A percentile compares a stretch with the other conserved stretches of the same genome.
These are phyloP conservation scores for Pulveroboletus sp. DNA, from an alignment of 768 basidiomycete genomes.

Conservation along the genomic window DNA sequence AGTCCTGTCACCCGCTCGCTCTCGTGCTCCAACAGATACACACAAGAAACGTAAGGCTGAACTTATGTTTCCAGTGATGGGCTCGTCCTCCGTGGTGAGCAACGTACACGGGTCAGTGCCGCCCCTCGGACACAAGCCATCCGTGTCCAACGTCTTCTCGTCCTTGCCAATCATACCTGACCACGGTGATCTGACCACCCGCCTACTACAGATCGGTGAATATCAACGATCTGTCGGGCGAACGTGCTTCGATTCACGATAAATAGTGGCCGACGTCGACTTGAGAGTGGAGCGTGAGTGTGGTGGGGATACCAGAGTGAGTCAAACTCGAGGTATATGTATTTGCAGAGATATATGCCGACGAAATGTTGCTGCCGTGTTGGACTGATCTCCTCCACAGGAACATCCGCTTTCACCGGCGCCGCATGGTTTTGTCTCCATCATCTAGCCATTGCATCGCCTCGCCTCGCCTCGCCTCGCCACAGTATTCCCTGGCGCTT, in stretches of 20 bases:
- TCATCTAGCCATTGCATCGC: too few relatives aligned
- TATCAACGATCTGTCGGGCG: conserved; percentile 50
- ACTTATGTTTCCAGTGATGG: conserved; percentile 73
- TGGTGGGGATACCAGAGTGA: conserved; percentile 15
- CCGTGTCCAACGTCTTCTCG: conserved; percentile 35
- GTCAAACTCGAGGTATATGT: too few relatives aligned
- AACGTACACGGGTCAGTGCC: conserved; percentile 65
- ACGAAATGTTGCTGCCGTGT: too few relatives aligned
- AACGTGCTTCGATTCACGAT: conserved; percentile 71
- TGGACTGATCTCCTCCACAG: too few relatives aligned
- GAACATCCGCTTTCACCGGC: too few relatives aligned
- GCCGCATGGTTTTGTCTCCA: too few relatives aligned
- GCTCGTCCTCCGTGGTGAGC: conserved; percentile 48
- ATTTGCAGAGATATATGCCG: too few relatives aligned
- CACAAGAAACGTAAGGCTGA: neutral
- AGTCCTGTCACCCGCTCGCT: too few relatives aligned
- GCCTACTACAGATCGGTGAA: conserved; percentile 63
- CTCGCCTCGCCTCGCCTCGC: too few relatives aligned
- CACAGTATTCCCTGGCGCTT: too few relatives aligned
- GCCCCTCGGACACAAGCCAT: conserved; percentile 41
- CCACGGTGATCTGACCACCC: conserved; percentile 58
- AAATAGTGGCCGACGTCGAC: conserved; percentile 57
- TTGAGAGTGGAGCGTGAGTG: conserved; percentile 42
- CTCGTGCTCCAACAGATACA: too few relatives aligned
- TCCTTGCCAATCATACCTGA: conserved; percentile 50